phyloP scores from a whole-genome alignment of 2,329 filamentous ascomycete genomes.

The Xylaria sp. region DNA sequence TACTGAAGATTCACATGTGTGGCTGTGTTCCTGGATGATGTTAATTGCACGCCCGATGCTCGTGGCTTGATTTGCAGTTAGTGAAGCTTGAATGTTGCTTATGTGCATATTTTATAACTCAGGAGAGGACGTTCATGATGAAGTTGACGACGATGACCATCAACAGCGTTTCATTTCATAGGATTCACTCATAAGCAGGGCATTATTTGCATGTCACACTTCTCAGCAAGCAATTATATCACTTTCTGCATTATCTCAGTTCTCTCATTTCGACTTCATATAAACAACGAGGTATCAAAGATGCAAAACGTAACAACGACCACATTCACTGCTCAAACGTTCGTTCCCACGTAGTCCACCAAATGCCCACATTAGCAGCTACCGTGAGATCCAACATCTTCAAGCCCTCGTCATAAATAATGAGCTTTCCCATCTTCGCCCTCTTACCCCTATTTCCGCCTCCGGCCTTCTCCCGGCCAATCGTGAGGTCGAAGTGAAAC shows the following conservation, averaged over 20 bases:
- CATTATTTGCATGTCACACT: no score
- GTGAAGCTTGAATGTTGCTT: neutral
- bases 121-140: neutral
- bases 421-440: slow-evolving; percentile 89
- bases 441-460: slow-evolving; percentile 80
- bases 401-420: slow-evolving; percentile 80
- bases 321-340: slow-evolving; percentile 22
- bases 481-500: slow-evolving; percentile 58
- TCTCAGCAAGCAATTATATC: no score
- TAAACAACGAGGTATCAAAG: neutral
- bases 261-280: neutral
- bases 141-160: neutral
- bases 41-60: neutral
- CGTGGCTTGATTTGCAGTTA: neutral
- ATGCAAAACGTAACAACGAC: neutral
- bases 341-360: slow-evolving; percentile 83
- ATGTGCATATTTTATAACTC: neutral
- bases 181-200: neutral
- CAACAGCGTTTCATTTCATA: neutral
- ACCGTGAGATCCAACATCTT: slow-evolving; percentile 95
- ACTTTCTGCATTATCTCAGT: neutral
- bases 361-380: slow-evolving; percentile 84
- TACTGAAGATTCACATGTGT: neutral
- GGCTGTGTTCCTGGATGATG: neutral
- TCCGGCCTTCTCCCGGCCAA: slow-evolving; percentile 78